Percentiles rank a stretch among this genome's conserved stretches.
Conservation (phyloP, 805 yeast species). For the Teunomyces pallodes region DNA sequence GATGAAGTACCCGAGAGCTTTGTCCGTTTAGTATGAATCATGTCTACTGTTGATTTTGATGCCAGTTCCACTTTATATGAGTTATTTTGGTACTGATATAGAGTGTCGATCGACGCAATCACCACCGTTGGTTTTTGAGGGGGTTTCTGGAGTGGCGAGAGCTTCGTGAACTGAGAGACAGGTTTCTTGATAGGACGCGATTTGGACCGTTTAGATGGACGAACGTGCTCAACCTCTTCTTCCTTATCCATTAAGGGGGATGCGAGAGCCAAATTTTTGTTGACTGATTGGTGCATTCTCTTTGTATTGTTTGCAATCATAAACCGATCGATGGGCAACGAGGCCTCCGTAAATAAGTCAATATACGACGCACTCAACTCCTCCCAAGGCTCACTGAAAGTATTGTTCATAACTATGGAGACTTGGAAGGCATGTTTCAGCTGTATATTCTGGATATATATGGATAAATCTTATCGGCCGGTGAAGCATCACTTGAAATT, state of each 20-base stretch:
- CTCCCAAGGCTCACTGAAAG: not conserved
- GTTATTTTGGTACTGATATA: constrained; percentile 8
- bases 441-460: not conserved
- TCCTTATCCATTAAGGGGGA: constrained; percentile 21
- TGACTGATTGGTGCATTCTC: constrained; percentile 6
- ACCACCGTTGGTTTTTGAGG: constrained; percentile 25
- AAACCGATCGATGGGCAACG: not conserved
- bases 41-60: not conserved
- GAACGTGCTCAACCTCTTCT: not conserved
- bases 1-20: not conserved
- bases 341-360: not conserved
- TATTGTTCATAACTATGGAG: not conserved
- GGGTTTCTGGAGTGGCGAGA: constrained; percentile 12
- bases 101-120: constrained; percentile 19
- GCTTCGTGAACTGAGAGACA: not conserved
- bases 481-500: not conserved
- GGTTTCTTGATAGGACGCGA: constrained; percentile 2
- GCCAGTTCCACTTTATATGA: not conserved
- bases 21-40: not conserved
- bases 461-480: not conserved
- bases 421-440: not conserved
- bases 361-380: constrained; percentile 2
- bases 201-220: not conserved
- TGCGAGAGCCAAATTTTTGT: constrained; percentile 16
- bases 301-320: not conserved